phyloP scores from a whole-genome alignment of 257 asterid species.

The Solanum peruvianum region DNA sequence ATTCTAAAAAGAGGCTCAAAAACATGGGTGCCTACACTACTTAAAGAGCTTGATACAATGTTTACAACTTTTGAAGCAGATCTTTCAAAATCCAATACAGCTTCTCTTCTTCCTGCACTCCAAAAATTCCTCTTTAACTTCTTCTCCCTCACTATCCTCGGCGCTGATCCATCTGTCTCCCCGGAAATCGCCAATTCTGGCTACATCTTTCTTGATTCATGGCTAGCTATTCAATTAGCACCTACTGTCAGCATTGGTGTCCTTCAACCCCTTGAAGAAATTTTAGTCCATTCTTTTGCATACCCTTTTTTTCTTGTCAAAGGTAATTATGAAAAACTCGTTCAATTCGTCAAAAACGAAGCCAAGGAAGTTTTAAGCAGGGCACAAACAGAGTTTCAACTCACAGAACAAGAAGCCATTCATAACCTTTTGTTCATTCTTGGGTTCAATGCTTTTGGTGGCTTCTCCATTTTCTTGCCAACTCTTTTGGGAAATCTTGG shows the following conservation, averaged over 20 bases:
- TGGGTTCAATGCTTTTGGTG: slow-evolving; percentile 89
- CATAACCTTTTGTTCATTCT: slow-evolving; percentile 64
- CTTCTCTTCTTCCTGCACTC: slow-evolving; percentile 21
- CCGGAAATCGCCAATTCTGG: slow-evolving; percentile 48
- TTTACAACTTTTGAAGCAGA: slow-evolving; percentile 44
- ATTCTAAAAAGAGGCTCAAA: slow-evolving; percentile 57
- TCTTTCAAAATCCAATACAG: slow-evolving; percentile 27
- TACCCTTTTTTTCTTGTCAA: slow-evolving; percentile 60
- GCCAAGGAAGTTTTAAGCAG: slow-evolving; percentile 33
- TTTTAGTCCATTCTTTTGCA: slow-evolving; percentile 72
- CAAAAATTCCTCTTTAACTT: slow-evolving; percentile 66
- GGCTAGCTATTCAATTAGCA: slow-evolving; percentile 71
- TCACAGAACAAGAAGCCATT: slow-evolving; percentile 54
- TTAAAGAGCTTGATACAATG: slow-evolving; percentile 40
- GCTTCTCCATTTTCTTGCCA: slow-evolving; percentile 39
- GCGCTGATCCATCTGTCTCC: slow-evolving; percentile 45
- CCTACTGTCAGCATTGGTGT: slow-evolving; percentile 38
- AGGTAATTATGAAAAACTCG: slow-evolving; percentile 55
- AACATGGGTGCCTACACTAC: slow-evolving; percentile 54
- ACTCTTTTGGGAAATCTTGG: slow-evolving; percentile 31
- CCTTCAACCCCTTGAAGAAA: slow-evolving; percentile 62
- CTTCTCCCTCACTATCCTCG: slow-evolving; percentile 49
- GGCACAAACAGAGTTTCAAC: slow-evolving; percentile 45
- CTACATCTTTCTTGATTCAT: slow-evolving; percentile 36
- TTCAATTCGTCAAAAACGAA: slow-evolving; percentile 27